phyloP scores from a whole-genome alignment of 2,329 filamentous ascomycete genomes.

The Claviceps quebecensis region DNA sequence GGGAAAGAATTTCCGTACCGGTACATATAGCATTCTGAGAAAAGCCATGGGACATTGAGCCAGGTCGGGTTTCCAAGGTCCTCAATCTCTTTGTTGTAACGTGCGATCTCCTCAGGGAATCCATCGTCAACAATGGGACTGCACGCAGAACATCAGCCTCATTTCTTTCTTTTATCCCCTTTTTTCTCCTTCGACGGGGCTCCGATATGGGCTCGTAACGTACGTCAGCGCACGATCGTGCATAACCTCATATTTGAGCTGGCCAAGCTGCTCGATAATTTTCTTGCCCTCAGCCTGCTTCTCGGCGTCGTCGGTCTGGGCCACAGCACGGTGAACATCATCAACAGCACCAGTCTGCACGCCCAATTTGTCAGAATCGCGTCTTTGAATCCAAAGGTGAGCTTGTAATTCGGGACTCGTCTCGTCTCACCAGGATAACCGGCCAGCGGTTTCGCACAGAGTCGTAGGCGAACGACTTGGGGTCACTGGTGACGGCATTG shows the following conservation, averaged over 20 bases:
- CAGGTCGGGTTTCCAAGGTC: constrained; percentile 61
- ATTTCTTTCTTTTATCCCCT: not conserved
- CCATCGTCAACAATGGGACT: constrained; percentile 69
- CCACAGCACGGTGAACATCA: constrained; percentile 70
- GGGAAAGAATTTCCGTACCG: constrained; percentile 30
- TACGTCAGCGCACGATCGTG: constrained; percentile 73
- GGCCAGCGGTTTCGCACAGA: constrained; percentile 87
- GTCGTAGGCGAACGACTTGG: constrained; percentile 71
- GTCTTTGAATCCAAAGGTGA: not conserved
- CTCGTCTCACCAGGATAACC: constrained; percentile 62
- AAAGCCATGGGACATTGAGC: constrained; percentile 82
- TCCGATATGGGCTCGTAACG: constrained; percentile 11
- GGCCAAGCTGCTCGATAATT: constrained; percentile 65
- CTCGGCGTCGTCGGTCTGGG: constrained; percentile 42
- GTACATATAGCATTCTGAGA: constrained; percentile 87
- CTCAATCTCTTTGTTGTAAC: constrained; percentile 77
- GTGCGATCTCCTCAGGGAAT: constrained; percentile 59
- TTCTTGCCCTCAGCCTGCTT: constrained; percentile 70
- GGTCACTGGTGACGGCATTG: constrained; percentile 65
- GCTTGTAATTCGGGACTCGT: no score
- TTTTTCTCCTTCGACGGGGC: not conserved
- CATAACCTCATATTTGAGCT: constrained; percentile 87
- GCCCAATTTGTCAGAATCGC: not conserved
- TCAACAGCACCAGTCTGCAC: constrained; percentile 78
- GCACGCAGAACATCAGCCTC: constrained; percentile 5